Conservation (phyloP, 108 stramenopile species). For the Skeletonema menzelii region DNA sequence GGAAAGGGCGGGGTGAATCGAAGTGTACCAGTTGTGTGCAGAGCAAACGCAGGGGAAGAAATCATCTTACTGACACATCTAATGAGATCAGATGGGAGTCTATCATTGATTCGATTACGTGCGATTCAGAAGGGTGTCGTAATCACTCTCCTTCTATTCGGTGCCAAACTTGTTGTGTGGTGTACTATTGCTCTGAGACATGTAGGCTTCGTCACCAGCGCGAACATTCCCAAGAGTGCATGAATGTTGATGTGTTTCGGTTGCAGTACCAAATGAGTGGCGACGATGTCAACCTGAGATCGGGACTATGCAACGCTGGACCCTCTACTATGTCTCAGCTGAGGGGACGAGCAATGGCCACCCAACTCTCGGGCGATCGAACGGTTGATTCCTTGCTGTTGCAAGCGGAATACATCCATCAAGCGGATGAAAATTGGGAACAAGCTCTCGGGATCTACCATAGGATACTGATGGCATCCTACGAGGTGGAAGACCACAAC, state of each 20-base stretch:
- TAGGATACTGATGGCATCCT: constrained; percentile 4
- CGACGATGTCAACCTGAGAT: neutral
- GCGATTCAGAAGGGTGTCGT: constrained; percentile 10
- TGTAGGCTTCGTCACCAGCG: constrained; percentile 4
- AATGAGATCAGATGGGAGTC: neutral
- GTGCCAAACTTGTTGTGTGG: constrained; percentile 2
- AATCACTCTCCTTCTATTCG: constrained; percentile 1
- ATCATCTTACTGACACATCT: neutral
- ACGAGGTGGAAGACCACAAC: neutral
- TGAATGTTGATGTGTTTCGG: constrained; percentile 7
- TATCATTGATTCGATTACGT: constrained; percentile 9
- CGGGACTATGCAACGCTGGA: constrained; percentile 11
- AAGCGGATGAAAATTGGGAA: constrained; percentile 15
- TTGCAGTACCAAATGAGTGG: neutral
- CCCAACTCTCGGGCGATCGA: constrained; percentile 10
- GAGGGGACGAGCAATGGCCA: constrained; percentile 16
- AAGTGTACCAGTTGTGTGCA: neutral
- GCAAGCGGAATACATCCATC: constrained; percentile 14
- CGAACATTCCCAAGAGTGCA: constrained; percentile 1
- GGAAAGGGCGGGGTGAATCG: constrained; percentile 1
- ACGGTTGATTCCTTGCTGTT: neutral
- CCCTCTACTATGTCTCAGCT: neutral
- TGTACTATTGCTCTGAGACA: constrained; percentile 14
- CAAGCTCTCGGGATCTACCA: constrained; percentile 9
- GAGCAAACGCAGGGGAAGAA: neutral